phyloP scores from a whole-genome alignment of 495 filamentous ascomycete species.

The Rhizodiscina lignyota region DNA sequence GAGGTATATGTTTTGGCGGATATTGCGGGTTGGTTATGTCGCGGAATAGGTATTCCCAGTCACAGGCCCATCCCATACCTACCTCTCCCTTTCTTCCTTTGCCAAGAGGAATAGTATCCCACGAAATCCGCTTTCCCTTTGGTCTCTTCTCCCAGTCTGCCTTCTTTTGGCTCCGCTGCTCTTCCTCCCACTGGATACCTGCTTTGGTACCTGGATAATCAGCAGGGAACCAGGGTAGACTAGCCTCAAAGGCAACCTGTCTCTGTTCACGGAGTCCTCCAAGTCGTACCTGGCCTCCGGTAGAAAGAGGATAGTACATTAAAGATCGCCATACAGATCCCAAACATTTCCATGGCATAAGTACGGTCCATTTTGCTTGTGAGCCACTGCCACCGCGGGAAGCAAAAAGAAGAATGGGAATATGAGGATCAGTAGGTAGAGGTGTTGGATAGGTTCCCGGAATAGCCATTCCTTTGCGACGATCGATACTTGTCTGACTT shows the following conservation, averaged over 20 bases:
- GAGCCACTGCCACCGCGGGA: constrained; percentile 31
- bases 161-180: constrained; percentile 42
- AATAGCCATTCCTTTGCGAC: constrained; percentile 50
- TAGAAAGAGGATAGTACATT: constrained; percentile 71
- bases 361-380: constrained; percentile 65
- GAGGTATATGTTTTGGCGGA: too few relatives aligned
- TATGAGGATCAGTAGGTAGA: constrained; percentile 52
- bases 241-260: constrained; percentile 73
- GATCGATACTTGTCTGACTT: constrained; percentile 72
- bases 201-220: constrained; percentile 75
- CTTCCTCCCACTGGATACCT: constrained; percentile 59
- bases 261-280: constrained; percentile 65
- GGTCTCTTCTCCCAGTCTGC: constrained; percentile 62
- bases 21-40: not conserved
- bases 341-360: constrained; percentile 88
- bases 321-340: constrained; percentile 71
- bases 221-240: constrained; percentile 67
- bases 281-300: constrained; percentile 62
- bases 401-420: constrained; percentile 61
- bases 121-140: constrained; percentile 65
- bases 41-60: constrained; percentile 53
- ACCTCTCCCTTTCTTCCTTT: constrained; percentile 65
- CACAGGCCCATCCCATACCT: constrained; percentile 71
- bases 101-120: constrained; percentile 58
- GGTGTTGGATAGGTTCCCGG: constrained; percentile 49